Evolutionary conservation across 2,329 filamentous ascomycete species (phyloP).

Genomic region (Pseudopyricularia cyperi): DNA sequence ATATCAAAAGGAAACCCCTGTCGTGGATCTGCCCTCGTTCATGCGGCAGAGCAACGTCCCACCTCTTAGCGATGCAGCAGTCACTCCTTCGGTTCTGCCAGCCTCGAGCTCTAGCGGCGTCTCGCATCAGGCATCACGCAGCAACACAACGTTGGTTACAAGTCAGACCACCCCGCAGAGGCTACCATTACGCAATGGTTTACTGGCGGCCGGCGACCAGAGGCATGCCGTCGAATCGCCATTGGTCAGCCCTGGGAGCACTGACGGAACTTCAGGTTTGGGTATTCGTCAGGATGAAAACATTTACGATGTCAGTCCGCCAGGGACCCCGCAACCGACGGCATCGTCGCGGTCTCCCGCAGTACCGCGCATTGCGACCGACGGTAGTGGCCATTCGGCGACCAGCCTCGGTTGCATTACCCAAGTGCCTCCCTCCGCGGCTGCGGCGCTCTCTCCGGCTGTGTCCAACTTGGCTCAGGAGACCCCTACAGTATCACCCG

Average conservation of each 20-base stretch:
- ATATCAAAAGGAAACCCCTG: slow-evolving; percentile 54
- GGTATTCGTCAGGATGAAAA: slow-evolving; percentile 16
- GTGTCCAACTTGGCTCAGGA: background rate
- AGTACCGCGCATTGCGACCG: background rate
- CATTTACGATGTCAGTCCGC: slow-evolving; percentile 34
- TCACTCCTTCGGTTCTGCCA: background rate
- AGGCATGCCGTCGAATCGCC: slow-evolving; percentile 22
- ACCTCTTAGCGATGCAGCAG: slow-evolving; percentile 4
- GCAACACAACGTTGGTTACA: background rate
- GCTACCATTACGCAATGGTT: background rate
- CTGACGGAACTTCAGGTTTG: background rate
- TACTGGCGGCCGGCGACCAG: slow-evolving; percentile 11
- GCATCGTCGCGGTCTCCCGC: background rate
- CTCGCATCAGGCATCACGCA: background rate
- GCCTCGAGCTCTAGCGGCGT: background rate
- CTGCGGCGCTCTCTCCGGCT: background rate
- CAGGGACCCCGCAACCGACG: slow-evolving; percentile 21
- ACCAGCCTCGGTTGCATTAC: slow-evolving; percentile 4
- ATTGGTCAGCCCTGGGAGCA: background rate
- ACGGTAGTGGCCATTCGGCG: slow-evolving; percentile 1
- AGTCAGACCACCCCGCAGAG: background rate
- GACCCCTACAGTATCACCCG: slow-evolving; percentile 2
- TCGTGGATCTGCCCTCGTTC: slow-evolving; percentile 38
- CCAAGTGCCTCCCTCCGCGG: background rate
- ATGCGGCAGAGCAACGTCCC: slow-evolving; percentile 27